Evolutionary conservation across 164 flowering plant species (phyloP), one percentile per base, ranked within the genome.

Genomic region (Sedum album): DNA sequence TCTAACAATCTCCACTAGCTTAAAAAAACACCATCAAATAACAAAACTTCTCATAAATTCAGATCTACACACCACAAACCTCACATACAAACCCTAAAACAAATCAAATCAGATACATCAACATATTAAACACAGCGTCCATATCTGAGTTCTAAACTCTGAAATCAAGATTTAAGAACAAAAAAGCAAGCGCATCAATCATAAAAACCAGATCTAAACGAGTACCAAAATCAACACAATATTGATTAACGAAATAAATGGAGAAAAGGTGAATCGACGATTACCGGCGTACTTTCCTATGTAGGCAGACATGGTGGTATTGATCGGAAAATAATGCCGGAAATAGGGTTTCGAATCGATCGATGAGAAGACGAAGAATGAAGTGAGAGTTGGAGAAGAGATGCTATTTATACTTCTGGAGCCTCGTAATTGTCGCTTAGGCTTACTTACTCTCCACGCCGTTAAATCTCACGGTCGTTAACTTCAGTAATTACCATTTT

Each of bases 221-320:
- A n/a, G 11, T 51, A 51, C 9, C 57, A 6, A 10, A 28, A 28
- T 5, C 31, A 14, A 57, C 28, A 57, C 31, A 2, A 57, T n/a
- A 26, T 55, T n/a, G 60, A 53, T 5, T 23, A 30, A 17, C 17
- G 33, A 57, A 4, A 28, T 2, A 55, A 7, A 25, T 55, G 28
- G 31, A 65, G 46, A 65, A 4, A 13, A 41, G 44, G 26, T 21
- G 67, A 31, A 38, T 23, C 18, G 30, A 23, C 6, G 15, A 38
- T 36, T 65, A 65, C 67, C 67, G 42, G 67, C 67, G 42, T 65
- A 65, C 67, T 65, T 65, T 65, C 67, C 67, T 36, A 7, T 36
- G 67, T 65, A 65, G 46, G 46, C 39, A 65, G 67, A 65, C 67
- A 65, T 65, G 67, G 48, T 57, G 31, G 20, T n/a, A n/a, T n/a